Base-by-base conservation (phyloP, 192 early-diverging fungal species). In the Coemansia sp. region DNA sequence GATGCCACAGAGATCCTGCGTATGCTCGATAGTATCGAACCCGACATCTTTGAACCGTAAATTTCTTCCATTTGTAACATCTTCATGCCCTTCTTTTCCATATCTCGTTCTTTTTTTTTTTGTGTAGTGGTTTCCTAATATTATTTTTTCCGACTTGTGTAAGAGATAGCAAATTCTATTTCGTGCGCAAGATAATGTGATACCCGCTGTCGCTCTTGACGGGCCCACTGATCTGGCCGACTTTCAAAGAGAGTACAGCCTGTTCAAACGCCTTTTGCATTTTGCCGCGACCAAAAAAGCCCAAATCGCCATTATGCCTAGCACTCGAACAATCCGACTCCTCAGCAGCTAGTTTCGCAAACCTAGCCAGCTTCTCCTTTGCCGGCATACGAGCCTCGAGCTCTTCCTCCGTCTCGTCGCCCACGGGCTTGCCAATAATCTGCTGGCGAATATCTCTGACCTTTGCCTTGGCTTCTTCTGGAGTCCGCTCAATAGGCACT, bases 281-380 rank as follows among this genome's bases (percentile, higher is more conserved):
- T 64, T 92, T 85, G 50, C 95, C 95, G 1, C 76, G 82, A 41
- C 90, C 91, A 87, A 99, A 98, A 36, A 73, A 86, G 0, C 92
- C 92, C 21, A 99, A 71, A 87, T 99, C 97, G 9, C 97, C 97
- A 8, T 90, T 89, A 19, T 86, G 76, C 62, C 90, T 93, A 1
- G 96, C 95, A 32, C 92, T 94, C n/a, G 89, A 90, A 75, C 98
- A 99, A 73, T 99, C 96, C 29, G 91, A 93, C 68, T 95, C 85
- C 29, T 80, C 84, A 2, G 81, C 73, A 2, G 98, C 98, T 15
- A 98, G 73, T 11, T 90, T 85, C 0, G 75, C 85, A 14, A 99
- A 86, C 58, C 51, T 87, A 86, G 31, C 87, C 88, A 38, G 73
- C 74, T 36, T 86, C 73, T 77, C 61, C 37, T 72, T 67, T 15